Conservation (phyloP, 257 asterid genomes). For the Pogostemon cablin region DNA sequence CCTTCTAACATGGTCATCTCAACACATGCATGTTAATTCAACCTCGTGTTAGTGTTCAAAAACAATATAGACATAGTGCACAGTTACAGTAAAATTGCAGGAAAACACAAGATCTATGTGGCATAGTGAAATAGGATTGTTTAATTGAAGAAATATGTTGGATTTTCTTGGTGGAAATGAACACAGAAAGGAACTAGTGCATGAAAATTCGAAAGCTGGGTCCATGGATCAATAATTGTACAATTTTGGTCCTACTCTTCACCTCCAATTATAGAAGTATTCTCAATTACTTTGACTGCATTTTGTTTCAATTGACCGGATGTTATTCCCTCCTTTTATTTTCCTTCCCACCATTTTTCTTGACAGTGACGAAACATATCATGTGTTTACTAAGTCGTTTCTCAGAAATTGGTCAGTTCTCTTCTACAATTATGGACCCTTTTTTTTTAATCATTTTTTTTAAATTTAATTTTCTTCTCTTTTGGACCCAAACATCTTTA, state of each 20-base stretch:
- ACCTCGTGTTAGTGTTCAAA: no score
- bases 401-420: constrained; percentile 28
- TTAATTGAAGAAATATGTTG: not conserved
- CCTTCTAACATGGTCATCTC: no score
- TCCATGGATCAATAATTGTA: constrained; percentile 30
- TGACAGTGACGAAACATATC: constrained; percentile 43
- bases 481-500: constrained; percentile 34
- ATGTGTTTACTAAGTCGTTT: constrained; percentile 38
- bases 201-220: constrained; percentile 29
- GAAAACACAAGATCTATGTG: not conserved
- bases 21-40: no score
- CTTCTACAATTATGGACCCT: constrained; percentile 20
- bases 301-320: constrained; percentile 8
- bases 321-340: not conserved
- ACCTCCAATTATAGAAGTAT: constrained; percentile 33
- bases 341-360: not conserved
- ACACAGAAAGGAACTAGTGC: constrained; percentile 15
- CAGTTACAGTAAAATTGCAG: not conserved
- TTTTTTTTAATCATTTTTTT: not conserved
- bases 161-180: not conserved
- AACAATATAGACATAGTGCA: no score
- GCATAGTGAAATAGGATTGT: not conserved
- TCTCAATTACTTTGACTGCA: constrained; percentile 37
- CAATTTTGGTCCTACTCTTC: constrained; percentile 35
- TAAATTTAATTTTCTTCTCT: not conserved